Conservation (phyloP, 805 yeast genomes). For the Komagataella phaffii region DNA sequence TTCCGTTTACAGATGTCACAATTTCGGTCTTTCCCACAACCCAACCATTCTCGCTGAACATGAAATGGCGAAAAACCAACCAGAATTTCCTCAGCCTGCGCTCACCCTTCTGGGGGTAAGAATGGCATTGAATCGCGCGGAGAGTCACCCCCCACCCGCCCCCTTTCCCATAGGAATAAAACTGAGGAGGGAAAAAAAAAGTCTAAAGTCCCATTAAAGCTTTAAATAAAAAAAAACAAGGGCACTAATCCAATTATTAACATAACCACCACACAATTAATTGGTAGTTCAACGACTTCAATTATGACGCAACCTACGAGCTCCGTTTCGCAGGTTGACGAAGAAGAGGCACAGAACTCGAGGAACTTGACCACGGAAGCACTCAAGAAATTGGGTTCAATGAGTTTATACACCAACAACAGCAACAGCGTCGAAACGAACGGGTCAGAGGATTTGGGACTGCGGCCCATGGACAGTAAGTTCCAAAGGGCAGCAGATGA, state of each 20-base stretch:
- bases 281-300: background rate
- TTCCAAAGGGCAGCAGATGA: slow-evolving; percentile 17
- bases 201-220: background rate
- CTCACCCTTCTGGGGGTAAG: background rate
- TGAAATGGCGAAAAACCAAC: background rate
- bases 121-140: background rate
- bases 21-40: background rate
- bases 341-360: background rate
- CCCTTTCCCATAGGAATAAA: too few species aligned
- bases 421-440: slow-evolving; percentile 1
- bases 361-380: slow-evolving; percentile 1
- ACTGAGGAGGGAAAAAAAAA: background rate
- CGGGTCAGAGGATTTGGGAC: slow-evolving; percentile 9
- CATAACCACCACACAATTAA: background rate
- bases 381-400: slow-evolving; percentile 1
- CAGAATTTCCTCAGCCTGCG: background rate
- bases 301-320: background rate
- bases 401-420: background rate
- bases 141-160: background rate
- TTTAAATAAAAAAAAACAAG: background rate
- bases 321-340: background rate
- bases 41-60: background rate
- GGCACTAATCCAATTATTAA: background rate
- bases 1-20: background rate
- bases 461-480: slow-evolving; percentile 19